A percentile compares a stretch with the other conserved stretches of the same genome.
These are phyloP conservation scores for Drosera capensis DNA, from an alignment of 148 eudicot species.

Conservation along the genomic window DNA sequence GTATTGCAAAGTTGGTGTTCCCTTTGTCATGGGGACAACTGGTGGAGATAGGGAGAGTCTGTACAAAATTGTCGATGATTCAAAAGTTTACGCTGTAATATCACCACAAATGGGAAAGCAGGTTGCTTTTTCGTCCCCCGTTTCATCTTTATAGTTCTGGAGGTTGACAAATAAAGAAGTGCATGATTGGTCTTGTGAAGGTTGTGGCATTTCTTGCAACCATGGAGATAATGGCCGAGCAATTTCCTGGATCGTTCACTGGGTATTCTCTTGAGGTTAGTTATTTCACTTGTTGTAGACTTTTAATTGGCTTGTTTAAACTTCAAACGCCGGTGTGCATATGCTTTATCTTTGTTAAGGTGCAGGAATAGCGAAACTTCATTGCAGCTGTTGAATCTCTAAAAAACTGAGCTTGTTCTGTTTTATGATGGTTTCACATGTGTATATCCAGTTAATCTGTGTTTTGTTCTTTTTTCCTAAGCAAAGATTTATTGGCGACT, in stretches of 20 bases:
- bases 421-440: too few relatives aligned
- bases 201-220: conserved; percentile 97
- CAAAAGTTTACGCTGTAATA: conserved; percentile 74
- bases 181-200: conserved; percentile 20
- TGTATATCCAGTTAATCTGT: too few relatives aligned
- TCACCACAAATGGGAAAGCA: conserved; percentile 99
- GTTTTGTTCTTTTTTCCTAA: too few relatives aligned
- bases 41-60: conserved; percentile 89
- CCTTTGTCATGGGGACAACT: conserved; percentile 98
- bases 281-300: not conserved
- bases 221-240: conserved; percentile 89
- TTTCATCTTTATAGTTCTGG: not conserved
- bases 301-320: not conserved
- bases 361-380: too few relatives aligned
- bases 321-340: not conserved
- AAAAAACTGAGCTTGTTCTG: too few relatives aligned
- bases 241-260: conserved; percentile 89
- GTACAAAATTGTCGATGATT: conserved; percentile 54
- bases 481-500: too few relatives aligned
- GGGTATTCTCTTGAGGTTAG: conserved; percentile 64
- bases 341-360: too few relatives aligned
- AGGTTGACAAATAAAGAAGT: conserved; percentile 4
- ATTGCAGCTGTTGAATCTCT: too few relatives aligned
- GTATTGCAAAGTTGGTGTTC: conserved; percentile 83
- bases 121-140: conserved; percentile 18